These are phyloP conservation scores for Talaromyces sp. DNA, from an alignment of 2,329 filamentous ascomycete genomes.

Conservation along the genomic window DNA sequence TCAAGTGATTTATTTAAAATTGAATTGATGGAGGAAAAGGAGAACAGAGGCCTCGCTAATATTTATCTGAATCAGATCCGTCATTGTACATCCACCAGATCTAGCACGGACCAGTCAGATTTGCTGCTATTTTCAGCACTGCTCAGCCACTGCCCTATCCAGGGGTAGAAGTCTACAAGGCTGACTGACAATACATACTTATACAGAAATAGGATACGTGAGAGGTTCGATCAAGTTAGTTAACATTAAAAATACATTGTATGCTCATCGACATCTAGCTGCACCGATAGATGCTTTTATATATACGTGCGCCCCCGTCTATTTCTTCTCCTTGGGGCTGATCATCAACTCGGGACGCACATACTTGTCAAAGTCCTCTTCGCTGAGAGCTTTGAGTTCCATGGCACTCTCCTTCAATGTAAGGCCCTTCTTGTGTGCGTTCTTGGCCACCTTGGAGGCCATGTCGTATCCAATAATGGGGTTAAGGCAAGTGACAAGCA, in stretches of 20 bases:
- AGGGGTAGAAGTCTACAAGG: neutral
- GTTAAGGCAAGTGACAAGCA: slow-evolving; percentile 97
- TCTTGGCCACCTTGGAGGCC: slow-evolving; percentile 96
- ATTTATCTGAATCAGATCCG: neutral
- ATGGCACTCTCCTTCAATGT: slow-evolving; percentile 92
- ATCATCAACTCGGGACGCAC: slow-evolving; percentile 96
- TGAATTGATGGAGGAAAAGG: neutral
- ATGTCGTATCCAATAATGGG: slow-evolving; percentile 97
- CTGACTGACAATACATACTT: neutral
- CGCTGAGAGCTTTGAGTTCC: slow-evolving; percentile 83
- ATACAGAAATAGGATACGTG: neutral
- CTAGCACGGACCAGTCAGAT: neutral
- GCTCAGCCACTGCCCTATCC: neutral
- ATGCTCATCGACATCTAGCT: neutral
- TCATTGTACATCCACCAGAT: slow-evolving; percentile 2
- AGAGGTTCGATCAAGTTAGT: too few relatives aligned
- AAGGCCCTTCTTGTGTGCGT: slow-evolving; percentile 96
- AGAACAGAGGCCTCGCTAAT: neutral
- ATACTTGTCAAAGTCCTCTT: slow-evolving; percentile 83
- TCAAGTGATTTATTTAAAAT: neutral
- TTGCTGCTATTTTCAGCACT: slow-evolving; percentile 1
- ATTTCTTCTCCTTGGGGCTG: slow-evolving; percentile 68
- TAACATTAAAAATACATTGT: slow-evolving; percentile 10
- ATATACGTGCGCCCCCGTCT: slow-evolving; percentile 20
- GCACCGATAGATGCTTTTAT: neutral